phyloP scores from a whole-genome alignment of 495 filamentous ascomycete species.

The Aspergillus wentii region DNA sequence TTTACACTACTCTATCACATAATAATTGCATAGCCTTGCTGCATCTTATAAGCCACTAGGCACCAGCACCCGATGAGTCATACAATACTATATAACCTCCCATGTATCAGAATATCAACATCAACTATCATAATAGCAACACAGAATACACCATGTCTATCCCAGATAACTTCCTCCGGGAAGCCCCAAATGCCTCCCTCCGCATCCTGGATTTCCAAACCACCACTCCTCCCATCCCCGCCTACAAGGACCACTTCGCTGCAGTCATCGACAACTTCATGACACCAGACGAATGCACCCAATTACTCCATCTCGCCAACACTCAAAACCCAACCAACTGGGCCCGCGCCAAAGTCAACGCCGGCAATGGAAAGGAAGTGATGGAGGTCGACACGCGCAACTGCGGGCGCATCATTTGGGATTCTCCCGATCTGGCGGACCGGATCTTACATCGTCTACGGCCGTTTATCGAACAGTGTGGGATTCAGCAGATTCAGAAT shows the following conservation, averaged over 20 bases:
- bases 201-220: constrained; percentile 33
- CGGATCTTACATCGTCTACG: constrained; percentile 56
- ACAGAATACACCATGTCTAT: no score
- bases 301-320: constrained; percentile 13
- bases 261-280: constrained; percentile 53
- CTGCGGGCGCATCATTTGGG: constrained; percentile 72
- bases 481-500: constrained; percentile 31
- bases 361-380: not conserved
- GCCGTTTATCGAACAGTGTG: constrained; percentile 39
- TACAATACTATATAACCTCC: no score
- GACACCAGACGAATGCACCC: constrained; percentile 45
- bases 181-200: constrained; percentile 1
- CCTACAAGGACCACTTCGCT: constrained; percentile 44
- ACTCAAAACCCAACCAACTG: constrained; percentile 28
- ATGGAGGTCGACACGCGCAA: constrained; percentile 15
- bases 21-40: no score
- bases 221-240: constrained; percentile 32
- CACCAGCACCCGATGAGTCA: no score
- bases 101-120: no score
- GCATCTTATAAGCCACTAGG: no score
- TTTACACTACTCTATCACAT: no score
- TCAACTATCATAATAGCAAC: no score
- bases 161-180: not conserved
- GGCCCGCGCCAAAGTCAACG: constrained; percentile 47
- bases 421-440: constrained; percentile 54